phyloP scores from a whole-genome alignment of 2,329 filamentous ascomycete species.

The Ophiognomonia clavigignenti-juglandacearum region DNA sequence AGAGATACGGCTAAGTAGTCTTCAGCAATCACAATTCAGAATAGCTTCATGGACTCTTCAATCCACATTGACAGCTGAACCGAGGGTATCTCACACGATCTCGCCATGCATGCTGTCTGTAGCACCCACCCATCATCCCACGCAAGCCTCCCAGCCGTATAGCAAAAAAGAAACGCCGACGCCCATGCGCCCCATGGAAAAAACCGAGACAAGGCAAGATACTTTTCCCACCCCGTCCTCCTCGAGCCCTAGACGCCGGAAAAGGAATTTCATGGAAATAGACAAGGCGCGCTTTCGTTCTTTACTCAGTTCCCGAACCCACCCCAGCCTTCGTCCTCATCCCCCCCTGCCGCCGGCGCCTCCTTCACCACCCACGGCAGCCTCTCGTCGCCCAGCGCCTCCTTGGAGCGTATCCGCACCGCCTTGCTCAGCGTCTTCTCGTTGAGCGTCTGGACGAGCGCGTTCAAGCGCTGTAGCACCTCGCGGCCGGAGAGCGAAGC shows the following conservation, averaged over 20 bases:
- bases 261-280: not conserved
- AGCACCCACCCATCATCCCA: not conserved
- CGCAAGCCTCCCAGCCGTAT: not conserved
- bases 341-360: constrained; percentile 28
- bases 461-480: constrained; percentile 49
- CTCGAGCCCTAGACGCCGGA: not conserved
- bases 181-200: not conserved
- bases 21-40: too few relatives aligned
- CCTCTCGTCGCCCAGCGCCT: constrained; percentile 69
- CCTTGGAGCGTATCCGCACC: constrained; percentile 64
- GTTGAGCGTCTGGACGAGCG: constrained; percentile 51
- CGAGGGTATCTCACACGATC: constrained; percentile 3
- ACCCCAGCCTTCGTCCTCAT: constrained; percentile 59
- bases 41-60: too few relatives aligned
- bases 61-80: not conserved
- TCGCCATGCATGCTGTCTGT: not conserved
- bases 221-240: too few relatives aligned
- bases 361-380: constrained; percentile 55
- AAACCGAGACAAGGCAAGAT: not conserved
- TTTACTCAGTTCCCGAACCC: constrained; percentile 59
- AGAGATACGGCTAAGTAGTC: too few relatives aligned
- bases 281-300: not conserved
- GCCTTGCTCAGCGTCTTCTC: constrained; percentile 61
- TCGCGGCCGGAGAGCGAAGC: constrained; percentile 26
- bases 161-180: constrained; percentile 1